Evolutionary conservation across 768 basidiomycete genomes (phyloP).

Genomic region (Lentinus tigrinus): DNA sequence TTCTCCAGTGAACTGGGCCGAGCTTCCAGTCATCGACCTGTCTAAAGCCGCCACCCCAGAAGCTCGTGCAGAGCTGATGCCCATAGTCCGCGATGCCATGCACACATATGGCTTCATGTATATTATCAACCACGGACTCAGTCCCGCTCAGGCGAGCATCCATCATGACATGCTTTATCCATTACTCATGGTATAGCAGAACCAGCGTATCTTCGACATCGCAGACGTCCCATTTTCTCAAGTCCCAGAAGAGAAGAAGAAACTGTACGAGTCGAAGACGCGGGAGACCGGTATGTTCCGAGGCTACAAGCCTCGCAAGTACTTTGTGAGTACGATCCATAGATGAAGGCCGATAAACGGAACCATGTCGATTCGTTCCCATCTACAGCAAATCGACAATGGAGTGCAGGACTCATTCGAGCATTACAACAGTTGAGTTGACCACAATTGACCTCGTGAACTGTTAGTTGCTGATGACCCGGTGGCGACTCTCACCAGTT

Average conservation of each 20-base stretch:
- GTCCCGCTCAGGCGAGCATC: constrained; percentile 20
- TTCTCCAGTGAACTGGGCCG: constrained; percentile 33
- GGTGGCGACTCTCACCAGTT: constrained; percentile 27
- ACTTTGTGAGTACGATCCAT: constrained; percentile 44
- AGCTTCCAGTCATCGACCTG: constrained; percentile 32
- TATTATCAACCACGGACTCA: constrained; percentile 31
- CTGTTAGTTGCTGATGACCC: neutral
- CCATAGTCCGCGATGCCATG: constrained; percentile 29
- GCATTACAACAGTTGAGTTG: constrained; percentile 39
- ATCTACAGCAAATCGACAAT: constrained; percentile 51
- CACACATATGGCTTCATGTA: constrained; percentile 31
- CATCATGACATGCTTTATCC: neutral
- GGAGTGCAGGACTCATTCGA: constrained; percentile 56
- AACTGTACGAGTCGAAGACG: constrained; percentile 27
- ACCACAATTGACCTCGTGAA: neutral
- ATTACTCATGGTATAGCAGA: constrained; percentile 17
- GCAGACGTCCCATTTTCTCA: constrained; percentile 34
- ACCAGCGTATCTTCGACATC: constrained; percentile 36
- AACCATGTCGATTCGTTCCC: neutral
- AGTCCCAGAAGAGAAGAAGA: constrained; percentile 33
- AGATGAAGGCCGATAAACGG: too few species aligned
- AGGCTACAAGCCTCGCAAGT: constrained; percentile 54
- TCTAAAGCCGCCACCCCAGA: constrained; percentile 23
- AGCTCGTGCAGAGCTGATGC: constrained; percentile 25
- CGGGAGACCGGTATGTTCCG: constrained; percentile 47